phyloP scores from a whole-genome alignment of 1,284 basidiomycete genomes.

The Pyrrhoderma lamaoense region DNA sequence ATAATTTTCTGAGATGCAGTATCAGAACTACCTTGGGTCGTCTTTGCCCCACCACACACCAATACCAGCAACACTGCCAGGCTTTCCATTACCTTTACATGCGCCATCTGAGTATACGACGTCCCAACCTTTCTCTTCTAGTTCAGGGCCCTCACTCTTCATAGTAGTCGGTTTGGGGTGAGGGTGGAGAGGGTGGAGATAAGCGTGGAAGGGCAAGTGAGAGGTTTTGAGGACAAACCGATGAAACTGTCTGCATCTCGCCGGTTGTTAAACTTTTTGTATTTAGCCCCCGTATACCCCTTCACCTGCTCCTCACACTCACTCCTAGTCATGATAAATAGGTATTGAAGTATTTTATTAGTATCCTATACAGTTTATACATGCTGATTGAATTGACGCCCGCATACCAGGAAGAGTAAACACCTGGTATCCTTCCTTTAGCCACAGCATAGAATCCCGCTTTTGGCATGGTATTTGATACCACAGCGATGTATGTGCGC shows the following conservation, averaged over 20 bases:
- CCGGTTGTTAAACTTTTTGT: conserved; percentile 52
- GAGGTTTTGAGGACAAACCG: too few relatives aligned
- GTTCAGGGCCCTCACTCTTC: conserved; percentile 8
- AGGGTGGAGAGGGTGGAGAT: not conserved
- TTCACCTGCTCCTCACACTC: conserved; percentile 55
- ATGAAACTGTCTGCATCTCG: conserved; percentile 41
- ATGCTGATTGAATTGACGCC: not conserved
- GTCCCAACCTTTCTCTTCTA: conserved; percentile 28
- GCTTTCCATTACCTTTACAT: conserved; percentile 66
- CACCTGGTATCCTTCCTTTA: conserved; percentile 29
- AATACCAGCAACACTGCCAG: conserved; percentile 54
- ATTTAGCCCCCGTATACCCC: conserved; percentile 48
- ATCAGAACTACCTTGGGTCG: conserved; percentile 45
- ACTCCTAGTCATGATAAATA: conserved; percentile 33
- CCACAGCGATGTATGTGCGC: not conserved
- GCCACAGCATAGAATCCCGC: conserved; percentile 35
- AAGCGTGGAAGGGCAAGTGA: conserved; percentile 1
- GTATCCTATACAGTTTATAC: too few relatives aligned
- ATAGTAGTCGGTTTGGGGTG: not conserved
- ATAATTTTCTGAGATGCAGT: conserved; percentile 2
- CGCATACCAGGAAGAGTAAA: conserved; percentile 35
- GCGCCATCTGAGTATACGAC: conserved; percentile 79
- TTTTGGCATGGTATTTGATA: conserved; percentile 18
- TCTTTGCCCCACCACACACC: conserved; percentile 71
- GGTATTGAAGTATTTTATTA: too few relatives aligned